Conservation (phyloP, 1,139 yeast genomes). For the Kodamaea fungicola region DNA sequence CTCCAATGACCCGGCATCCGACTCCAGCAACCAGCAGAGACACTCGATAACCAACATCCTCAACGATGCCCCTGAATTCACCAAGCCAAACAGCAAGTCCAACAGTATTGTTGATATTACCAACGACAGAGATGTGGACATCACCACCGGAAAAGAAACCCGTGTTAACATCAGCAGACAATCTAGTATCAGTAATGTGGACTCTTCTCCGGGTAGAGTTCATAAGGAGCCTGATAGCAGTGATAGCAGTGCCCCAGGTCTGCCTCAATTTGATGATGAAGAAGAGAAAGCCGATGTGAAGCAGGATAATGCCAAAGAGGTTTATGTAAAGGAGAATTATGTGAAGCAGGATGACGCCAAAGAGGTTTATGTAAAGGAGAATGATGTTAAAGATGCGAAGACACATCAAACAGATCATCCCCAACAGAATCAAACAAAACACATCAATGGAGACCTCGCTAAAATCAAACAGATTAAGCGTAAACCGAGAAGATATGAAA, state of each 20-base stretch:
- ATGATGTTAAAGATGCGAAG: background rate
- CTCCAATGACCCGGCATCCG: background rate
- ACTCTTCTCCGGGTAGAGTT: background rate
- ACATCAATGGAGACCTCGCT: slow-evolving; percentile 13
- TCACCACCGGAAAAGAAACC: slow-evolving; percentile 31
- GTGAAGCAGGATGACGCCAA: background rate
- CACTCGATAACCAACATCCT: slow-evolving; percentile 22
- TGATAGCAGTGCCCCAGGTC: background rate
- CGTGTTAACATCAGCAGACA: slow-evolving; percentile 12
- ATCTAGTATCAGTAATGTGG: slow-evolving; percentile 3
- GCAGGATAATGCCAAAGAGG: background rate
- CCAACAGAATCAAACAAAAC: background rate
- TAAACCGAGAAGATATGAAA: slow-evolving; percentile 62
- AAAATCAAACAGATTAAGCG: slow-evolving; percentile 16
- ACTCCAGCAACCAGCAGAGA: slow-evolving; percentile 10
- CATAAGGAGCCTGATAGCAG: background rate
- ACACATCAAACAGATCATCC: background rate
- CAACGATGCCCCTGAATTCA: slow-evolving; percentile 14
- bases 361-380: background rate
- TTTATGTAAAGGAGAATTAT: background rate
- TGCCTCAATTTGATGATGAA: slow-evolving; percentile 4
- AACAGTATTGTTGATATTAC: slow-evolving; percentile 47
- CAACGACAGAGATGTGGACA: slow-evolving; percentile 43
- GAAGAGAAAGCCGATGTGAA: background rate
- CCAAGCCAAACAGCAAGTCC: slow-evolving; percentile 18